Evolutionary conservation across 805 yeast genomes (phyloP), one percentile per base, ranked within the genome.

Genomic region (Kurtzmaniella cleridarum): DNA sequence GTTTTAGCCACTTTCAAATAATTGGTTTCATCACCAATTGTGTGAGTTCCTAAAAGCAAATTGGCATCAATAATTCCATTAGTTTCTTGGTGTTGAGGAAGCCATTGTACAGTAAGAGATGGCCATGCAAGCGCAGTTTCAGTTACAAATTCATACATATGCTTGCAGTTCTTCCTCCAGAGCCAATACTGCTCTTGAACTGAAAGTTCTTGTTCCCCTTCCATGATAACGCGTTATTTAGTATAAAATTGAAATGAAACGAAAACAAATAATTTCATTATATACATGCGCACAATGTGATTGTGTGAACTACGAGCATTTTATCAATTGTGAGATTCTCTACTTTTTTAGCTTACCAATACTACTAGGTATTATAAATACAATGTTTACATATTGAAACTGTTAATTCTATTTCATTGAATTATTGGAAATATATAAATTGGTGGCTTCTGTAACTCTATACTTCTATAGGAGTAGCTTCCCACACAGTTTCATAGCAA

Each of bases 91-190:
- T 53, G 46, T 23, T 63, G 64, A 0, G 89, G 90, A 6, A 82
- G 57, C 90, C 93, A 85, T 58, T 85, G 86, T 3, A 83, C 72
- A 1, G 91, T 81, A 36, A 85, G 65, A 2, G 90, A 80, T 2
- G 95, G 95, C 95, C 95, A 85, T 10, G 81, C 76, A 33, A 85
- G 62, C 2, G 84, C 86, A 0, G 91, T 82, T 53, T 85, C 93
- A 35, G 84, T 78, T 26, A 85, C 87, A 54, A 81, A 84, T 50
- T 84, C 89, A 48, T 85, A 85, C 93, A 85, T 84, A 49, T 72
- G 78, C 10, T 85, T 81, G 47, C 90, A 84, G 51, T 84, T 85
- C 52, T 84, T 78, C 43, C 86, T 72, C 95, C 95, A 85, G 45
- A 84, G 58, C 43, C 81, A 79, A 54, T 85, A 84, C 55, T 85